Base-by-base conservation (phyloP, 148 eudicot species). In the Fagopyrum tataricum region DNA sequence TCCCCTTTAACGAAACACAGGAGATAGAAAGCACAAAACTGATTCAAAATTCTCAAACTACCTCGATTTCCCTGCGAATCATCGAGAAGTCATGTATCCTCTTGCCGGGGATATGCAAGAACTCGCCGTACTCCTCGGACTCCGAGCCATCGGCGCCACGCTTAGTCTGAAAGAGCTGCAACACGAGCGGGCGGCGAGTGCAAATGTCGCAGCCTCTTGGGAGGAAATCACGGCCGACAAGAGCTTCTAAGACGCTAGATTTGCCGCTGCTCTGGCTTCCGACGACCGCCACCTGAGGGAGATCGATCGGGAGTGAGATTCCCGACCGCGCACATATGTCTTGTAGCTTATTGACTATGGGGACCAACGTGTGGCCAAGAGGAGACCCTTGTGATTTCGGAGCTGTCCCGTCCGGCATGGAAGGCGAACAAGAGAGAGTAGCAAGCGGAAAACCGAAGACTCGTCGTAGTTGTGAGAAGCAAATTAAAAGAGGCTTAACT, bases 211-310 rank as follows among this genome's bases (percentile, higher is more conserved):
- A 56, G 8, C 91, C 91, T 0, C 91, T 74, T 0, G 91, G 91
- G 20, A 88, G 85, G 68, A 88, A 88, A 73, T 88, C 91, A 1
- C 89, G 87, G 41, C 91, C 91, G 26, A 84, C 87, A 3, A 88
- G 84, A 11, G 89, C 81, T 74, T 88, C 91, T 4, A 88, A 78
- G 5, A 88, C 91, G 71, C 89, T 84, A 4, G 89, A 88, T 79
- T 88, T 88, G 20, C 91, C 91, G 56, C 87, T 85, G 69, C 91
- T 88, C 79, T 88, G 91, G 79, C 89, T 84, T 3, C 91, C 91
- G n/a, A 88, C 81, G 7, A 88, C 91, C 5, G 89, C 91, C 15
- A 88, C 86, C 61, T 85, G 89, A 21, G 91, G 91, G 68, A 85
- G 79, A 81, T 88, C 77, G 44, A 88, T 77, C 37, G 79, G 80